Evolutionary conservation across 192 early-diverging fungal genomes (phyloP), one percentile per base, ranked within the genome.

Genomic region (Umbelopsis ramanniana): DNA sequence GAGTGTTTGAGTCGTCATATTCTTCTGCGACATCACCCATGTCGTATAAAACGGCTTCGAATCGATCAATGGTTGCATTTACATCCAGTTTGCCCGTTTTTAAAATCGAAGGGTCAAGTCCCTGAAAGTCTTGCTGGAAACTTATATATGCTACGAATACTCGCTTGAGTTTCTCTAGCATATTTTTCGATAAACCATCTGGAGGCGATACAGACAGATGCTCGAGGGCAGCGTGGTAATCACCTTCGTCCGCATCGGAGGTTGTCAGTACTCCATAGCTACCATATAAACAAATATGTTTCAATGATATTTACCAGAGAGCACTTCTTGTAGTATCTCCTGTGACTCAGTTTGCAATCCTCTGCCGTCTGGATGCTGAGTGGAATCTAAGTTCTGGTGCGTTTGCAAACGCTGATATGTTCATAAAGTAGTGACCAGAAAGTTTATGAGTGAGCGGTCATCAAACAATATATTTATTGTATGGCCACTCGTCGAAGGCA

Each of bases 1-100:
- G 57, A 6, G 57, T 63, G 29, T 63, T 63, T 19, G 15, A 0
- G 33, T 63, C 57, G 15, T 63, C 33, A 26, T 35, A 19, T 63
- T 63, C 57, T 19, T 29, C 12, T 12, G 57, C 57, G 4, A 63
- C 15, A 19, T 63, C 57, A 2, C 57, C 57, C 57, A 63, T 63
- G 26, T 63, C 57, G 33, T 63, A 63, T 14, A 63, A 26, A 22
- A 37, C 29, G 10, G 57, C 57, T 37, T 63, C 57, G 19, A n/a
- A 63, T 7, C 57, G 57, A 37, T 63, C 57, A 29, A 63, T 26
- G 8, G 26, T 37, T 37, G 57, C 57, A 29, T 63, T 37, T 11
- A 63, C 12, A 29, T 63, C 29, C 11, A 26, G 22, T 26, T 54
- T 12, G 23, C 23, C 40, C 0, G 40, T 12, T 4, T 12, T 43